Evolutionary conservation across 305 asterid species (phyloP), one percentile per base, ranked within the genome.

Genomic region (Fraxinus sp.): DNA sequence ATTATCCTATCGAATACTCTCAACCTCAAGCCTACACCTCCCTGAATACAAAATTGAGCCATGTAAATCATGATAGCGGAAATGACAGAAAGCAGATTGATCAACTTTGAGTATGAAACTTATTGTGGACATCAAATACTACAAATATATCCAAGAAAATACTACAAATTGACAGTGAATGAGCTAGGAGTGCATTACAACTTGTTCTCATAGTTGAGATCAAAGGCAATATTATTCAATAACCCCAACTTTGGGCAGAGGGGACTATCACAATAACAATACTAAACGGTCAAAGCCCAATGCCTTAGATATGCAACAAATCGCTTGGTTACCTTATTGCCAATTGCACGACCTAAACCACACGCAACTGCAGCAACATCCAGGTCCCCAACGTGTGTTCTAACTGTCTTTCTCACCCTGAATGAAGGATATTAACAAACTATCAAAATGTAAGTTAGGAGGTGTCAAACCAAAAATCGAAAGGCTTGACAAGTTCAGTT

Each of bases 291-390:
- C 37, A 70, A 1, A 70, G 75, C 41, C 22, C 20, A 28, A 30
- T 28, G 41, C 37, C 6, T 4, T 70, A 70, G 75, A 14, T 70
- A 30, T 70, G 20, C 20, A 70, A 14, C 37, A 70, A 30, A 30
- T 30, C 39, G 1, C 24, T 77, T 26, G 81, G 74, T 83, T 88
- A 95, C 99, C 98, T 96, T 96, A 72, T 96, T 96, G 84, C 98
- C 98, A 80, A 96, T 93, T 16, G 99, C 98, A 72, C 97, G 99
- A 30, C 99, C 98, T 84, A 95, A 91, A 68, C 99, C 99, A 85
- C 99, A 96, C 2, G 98, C 98, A 3, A 96, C 99, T 66, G 99
- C 99, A 82, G 87, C 93, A 81, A 93, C 96, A 59, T 95, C 98
- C 43, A 96, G 92, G 82, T 96, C 99, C 55, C 99, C 98, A 14